phyloP scores from a whole-genome alignment of 495 filamentous ascomycete species.

The Podospora sp. region DNA sequence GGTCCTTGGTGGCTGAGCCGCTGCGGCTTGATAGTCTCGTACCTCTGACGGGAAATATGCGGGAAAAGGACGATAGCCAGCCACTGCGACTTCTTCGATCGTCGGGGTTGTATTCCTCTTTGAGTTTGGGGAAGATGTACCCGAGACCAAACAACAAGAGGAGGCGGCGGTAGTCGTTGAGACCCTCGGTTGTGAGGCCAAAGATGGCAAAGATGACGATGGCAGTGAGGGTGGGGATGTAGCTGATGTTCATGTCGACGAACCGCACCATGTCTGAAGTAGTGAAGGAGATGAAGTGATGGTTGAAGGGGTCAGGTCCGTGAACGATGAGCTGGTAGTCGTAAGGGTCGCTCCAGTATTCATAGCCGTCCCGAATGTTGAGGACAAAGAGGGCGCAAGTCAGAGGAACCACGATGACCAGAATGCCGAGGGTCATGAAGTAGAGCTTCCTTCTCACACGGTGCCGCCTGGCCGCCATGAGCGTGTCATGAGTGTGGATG shows the following conservation, averaged over 20 bases:
- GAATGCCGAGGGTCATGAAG: conserved; percentile 66
- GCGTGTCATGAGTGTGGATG: conserved; percentile 54
- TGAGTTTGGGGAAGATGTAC: conserved; percentile 47
- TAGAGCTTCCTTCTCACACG: conserved; percentile 76
- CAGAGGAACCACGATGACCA: conserved; percentile 67
- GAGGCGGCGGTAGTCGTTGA: conserved; percentile 67
- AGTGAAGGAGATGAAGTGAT: conserved; percentile 63
- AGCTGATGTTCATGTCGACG: conserved; percentile 63
- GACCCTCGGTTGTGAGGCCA: conserved; percentile 75
- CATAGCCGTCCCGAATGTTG: conserved; percentile 51
- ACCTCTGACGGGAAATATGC: conserved; percentile 3
- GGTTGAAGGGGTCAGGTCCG: conserved; percentile 45
- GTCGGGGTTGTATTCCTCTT: conserved; percentile 33
- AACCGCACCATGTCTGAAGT: conserved; percentile 52
- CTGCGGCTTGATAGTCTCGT: not conserved
- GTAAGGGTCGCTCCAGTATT: conserved; percentile 56
- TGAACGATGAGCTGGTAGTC: conserved; percentile 41
- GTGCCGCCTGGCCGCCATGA: conserved; percentile 50
- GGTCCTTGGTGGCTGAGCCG: conserved; percentile 7
- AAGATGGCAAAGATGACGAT: conserved; percentile 75
- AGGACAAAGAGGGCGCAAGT: conserved; percentile 60
- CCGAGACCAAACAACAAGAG: conserved; percentile 55
- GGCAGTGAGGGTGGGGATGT: conserved; percentile 63
- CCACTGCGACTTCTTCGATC: not conserved
- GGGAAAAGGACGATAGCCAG: conserved; percentile 21